Evolutionary conservation across 169 alveolate species (phyloP).

Genomic region (Plasmodium sp.): DNA sequence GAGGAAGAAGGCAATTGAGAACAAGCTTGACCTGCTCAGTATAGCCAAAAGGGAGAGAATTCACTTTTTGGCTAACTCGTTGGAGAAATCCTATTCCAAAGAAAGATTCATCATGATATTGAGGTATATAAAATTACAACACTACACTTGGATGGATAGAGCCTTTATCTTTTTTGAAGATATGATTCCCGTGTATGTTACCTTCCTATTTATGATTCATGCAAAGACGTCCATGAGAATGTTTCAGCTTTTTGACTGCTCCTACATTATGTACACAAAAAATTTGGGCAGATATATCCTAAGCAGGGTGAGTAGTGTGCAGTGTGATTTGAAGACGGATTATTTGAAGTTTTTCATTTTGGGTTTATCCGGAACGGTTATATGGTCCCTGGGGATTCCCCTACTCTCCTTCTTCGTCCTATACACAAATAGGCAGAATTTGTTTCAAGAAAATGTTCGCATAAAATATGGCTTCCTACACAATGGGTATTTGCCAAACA

Average conservation of each 20-base stretch:
- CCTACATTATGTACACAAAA: slow-evolving; percentile 76
- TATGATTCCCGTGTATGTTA: slow-evolving; percentile 90
- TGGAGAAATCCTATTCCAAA: slow-evolving; percentile 80
- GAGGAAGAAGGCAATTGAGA: slow-evolving; percentile 60
- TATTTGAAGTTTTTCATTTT: slow-evolving; percentile 81
- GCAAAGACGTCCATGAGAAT: slow-evolving; percentile 84
- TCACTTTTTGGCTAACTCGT: slow-evolving; percentile 68
- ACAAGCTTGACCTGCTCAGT: slow-evolving; percentile 71
- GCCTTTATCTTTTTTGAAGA: slow-evolving; percentile 85
- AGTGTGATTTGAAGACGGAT: slow-evolving; percentile 78
- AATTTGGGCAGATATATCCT: slow-evolving; percentile 79
- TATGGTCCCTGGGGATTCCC: slow-evolving; percentile 90
- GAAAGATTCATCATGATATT: slow-evolving; percentile 87
- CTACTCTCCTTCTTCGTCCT: slow-evolving; percentile 83
- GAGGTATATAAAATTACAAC: slow-evolving; percentile 84
- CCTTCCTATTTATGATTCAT: slow-evolving; percentile 87
- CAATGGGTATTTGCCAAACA: slow-evolving; percentile 86
- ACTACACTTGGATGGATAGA: slow-evolving; percentile 77
- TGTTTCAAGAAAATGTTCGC: slow-evolving; percentile 83
- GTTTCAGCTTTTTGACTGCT: slow-evolving; percentile 88
- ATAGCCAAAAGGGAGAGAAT: slow-evolving; percentile 80
- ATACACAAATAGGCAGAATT: slow-evolving; percentile 80
- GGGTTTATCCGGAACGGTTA: slow-evolving; percentile 84
- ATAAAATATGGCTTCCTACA: slow-evolving; percentile 89
- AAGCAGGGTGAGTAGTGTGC: slow-evolving; percentile 86